Percentiles rank a stretch among this genome's conserved stretches.
Conservation (phyloP, 768 basidiomycete species). For the Suillus clintonianus region DNA sequence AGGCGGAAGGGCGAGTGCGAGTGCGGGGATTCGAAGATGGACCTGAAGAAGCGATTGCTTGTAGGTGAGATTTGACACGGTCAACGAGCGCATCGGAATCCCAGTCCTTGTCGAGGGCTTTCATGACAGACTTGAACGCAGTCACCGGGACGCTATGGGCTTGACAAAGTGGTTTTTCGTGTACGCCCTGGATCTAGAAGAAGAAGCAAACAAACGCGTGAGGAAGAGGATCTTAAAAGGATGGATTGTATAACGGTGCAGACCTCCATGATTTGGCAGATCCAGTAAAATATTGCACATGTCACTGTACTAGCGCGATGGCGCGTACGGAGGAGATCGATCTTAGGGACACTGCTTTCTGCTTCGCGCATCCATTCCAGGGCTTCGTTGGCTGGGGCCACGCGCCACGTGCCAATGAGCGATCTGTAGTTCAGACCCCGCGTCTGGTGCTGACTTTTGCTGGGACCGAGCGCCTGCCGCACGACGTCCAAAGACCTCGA, state of each 20-base stretch:
- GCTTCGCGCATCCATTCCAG: slow-evolving; percentile 36
- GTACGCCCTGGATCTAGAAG: slow-evolving; percentile 23
- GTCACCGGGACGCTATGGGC: slow-evolving; percentile 14
- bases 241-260: background rate
- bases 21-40: background rate
- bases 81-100: slow-evolving; percentile 26
- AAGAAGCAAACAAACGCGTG: background rate
- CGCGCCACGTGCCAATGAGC: slow-evolving; percentile 32
- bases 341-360: slow-evolving; percentile 26
- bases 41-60: background rate
- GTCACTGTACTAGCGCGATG: slow-evolving; percentile 26
- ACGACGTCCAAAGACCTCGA: slow-evolving; percentile 24
- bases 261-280: slow-evolving; percentile 42
- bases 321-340: slow-evolving; percentile 17
- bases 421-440: slow-evolving; percentile 19
- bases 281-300: slow-evolving; percentile 50
- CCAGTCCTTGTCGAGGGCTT: slow-evolving; percentile 26
- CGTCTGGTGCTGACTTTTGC: background rate
- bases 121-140: slow-evolving; percentile 20
- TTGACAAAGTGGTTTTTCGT: slow-evolving; percentile 19
- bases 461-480: slow-evolving; percentile 14
- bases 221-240: too few relatives aligned
- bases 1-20: slow-evolving; percentile 1
- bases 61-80: slow-evolving; percentile 19
- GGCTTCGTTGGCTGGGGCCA: slow-evolving; percentile 15